Evolutionary conservation across 352 stramenopile genomes (phyloP).

Genomic region (Pythium graminicola): DNA sequence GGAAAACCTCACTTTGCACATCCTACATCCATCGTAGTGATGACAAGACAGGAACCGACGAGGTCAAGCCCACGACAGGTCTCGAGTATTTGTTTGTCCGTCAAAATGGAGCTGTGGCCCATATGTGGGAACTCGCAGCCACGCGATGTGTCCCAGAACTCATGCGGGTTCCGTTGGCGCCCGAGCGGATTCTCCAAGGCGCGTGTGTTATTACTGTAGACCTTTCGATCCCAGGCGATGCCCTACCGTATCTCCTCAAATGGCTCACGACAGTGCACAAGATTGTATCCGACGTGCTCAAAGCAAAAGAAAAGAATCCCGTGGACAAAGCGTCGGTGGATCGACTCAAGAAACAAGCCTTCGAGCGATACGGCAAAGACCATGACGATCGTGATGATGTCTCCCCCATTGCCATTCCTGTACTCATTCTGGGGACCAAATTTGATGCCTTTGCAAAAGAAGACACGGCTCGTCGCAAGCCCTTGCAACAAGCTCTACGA

Average conservation of each 20-base stretch:
- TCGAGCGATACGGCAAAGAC: constrained; percentile 40
- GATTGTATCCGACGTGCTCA: constrained; percentile 49
- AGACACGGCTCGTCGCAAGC: constrained; percentile 82
- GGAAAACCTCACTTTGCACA: constrained; percentile 78
- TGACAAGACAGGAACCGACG: constrained; percentile 32
- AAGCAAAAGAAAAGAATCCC: constrained; percentile 58
- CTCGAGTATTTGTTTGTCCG: constrained; percentile 89
- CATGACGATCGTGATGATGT: constrained; percentile 78
- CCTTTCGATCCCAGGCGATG: constrained; percentile 69
- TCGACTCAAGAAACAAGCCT: constrained; percentile 39
- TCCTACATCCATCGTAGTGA: constrained; percentile 64
- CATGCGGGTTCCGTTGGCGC: constrained; percentile 73
- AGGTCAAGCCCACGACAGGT: constrained; percentile 88
- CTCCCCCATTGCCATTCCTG: constrained; percentile 56
- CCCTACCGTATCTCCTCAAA: constrained; percentile 69
- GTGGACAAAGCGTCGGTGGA: constrained; percentile 57
- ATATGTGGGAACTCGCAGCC: constrained; percentile 90
- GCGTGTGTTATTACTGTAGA: constrained; percentile 81
- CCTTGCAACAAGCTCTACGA: constrained; percentile 71
- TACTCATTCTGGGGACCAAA: constrained; percentile 87
- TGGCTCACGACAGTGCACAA: constrained; percentile 62
- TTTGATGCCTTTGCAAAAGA: constrained; percentile 85
- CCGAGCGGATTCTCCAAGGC: constrained; percentile 66
- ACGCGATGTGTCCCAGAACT: constrained; percentile 77
- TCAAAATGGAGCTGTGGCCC: constrained; percentile 66